A percentile compares a stretch with the other conserved stretches of the same genome.
phyloP scores from a whole-genome alignment of 192 early-diverging fungal genomes.

The Lobosporangium transversale region DNA sequence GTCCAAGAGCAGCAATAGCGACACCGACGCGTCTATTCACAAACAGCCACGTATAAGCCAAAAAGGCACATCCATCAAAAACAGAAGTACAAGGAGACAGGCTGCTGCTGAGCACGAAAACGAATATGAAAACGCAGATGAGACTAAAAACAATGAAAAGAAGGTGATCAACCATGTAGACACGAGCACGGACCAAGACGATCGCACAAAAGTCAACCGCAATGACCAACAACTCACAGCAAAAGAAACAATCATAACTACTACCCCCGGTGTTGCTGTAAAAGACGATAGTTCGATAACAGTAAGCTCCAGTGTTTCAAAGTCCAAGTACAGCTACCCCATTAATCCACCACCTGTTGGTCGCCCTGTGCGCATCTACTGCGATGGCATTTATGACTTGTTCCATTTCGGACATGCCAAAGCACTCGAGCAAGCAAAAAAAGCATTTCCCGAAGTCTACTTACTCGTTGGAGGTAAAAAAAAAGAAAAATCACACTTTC shows the following conservation, averaged over 20 bases:
- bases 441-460: slow-evolving; percentile 77
- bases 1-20: slow-evolving; percentile 10
- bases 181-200: not conserved
- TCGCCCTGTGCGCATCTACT: slow-evolving; percentile 82
- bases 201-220: not conserved
- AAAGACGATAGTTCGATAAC: too few relatives aligned
- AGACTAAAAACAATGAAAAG: not conserved
- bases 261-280: too few relatives aligned
- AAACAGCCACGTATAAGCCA: slow-evolving; percentile 47
- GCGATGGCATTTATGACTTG: slow-evolving; percentile 88
- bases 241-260: not conserved
- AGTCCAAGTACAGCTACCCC: slow-evolving; percentile 56
- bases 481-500: not conserved
- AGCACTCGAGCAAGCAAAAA: slow-evolving; percentile 86
- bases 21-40: slow-evolving; percentile 33
- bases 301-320: too few relatives aligned
- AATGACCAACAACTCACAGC: not conserved
- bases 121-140: slow-evolving; percentile 9
- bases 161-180: too few relatives aligned
- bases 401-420: slow-evolving; percentile 87
- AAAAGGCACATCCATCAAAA: slow-evolving; percentile 8
- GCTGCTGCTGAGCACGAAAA: slow-evolving; percentile 11
- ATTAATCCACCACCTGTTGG: slow-evolving; percentile 75
- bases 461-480: slow-evolving; percentile 74
- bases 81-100: slow-evolving; percentile 17